Base-by-base conservation (phyloP, 805 yeast genomes). In the Lipomyces yamadae region DNA sequence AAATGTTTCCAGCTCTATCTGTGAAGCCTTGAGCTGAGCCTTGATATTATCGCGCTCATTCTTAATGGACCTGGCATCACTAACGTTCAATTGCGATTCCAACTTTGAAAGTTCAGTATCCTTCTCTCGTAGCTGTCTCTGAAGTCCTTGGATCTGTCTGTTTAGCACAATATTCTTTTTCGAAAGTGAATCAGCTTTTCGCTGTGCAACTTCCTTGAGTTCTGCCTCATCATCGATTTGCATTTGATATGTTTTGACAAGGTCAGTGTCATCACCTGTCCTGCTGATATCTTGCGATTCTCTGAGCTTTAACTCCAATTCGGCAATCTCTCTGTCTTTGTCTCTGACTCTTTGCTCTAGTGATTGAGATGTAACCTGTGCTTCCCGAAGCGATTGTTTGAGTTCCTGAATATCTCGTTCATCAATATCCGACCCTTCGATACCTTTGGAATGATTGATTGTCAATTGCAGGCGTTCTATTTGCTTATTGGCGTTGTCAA, bases 221-320 rank as follows among this genome's bases (percentile, higher is more conserved):
- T 60, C 64, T 11, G 67, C 65, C 55, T 68, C 70, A 18, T 60
- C 64, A 15, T 62, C 58, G 2, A 65, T 18, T 8, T 42, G 67
- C 53, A 54, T 56, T 50, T 61, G 63, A 35, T 42, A 54, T 30
- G 37, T 18, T 34, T 29, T 37, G 53, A 57, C 29, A 30, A n/a
- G n/a, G 8, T 29, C 45, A 8, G 37, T 35, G 2, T 29, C 52
- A 8, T 6, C 42, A n/a, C n/a, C 11, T 3, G 11, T 30, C 50
- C 39, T 53, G 58, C 42, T 56, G 55, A 37, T 24, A 37, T 30
- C 35, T 32, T 29, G 57, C 55, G 35, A 24, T 53, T 42, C 50
- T n/a, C 50, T 50, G n/a, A 34, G 13, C 18, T 15, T 24, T 7
- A 6, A 24, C 32, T 45, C n/a, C 24, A 48, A 10, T 8, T 45